Percentiles rank a stretch among this genome's conserved stretches.
phyloP scores from a whole-genome alignment of 257 asterid genomes.

The Datura wrightii region DNA sequence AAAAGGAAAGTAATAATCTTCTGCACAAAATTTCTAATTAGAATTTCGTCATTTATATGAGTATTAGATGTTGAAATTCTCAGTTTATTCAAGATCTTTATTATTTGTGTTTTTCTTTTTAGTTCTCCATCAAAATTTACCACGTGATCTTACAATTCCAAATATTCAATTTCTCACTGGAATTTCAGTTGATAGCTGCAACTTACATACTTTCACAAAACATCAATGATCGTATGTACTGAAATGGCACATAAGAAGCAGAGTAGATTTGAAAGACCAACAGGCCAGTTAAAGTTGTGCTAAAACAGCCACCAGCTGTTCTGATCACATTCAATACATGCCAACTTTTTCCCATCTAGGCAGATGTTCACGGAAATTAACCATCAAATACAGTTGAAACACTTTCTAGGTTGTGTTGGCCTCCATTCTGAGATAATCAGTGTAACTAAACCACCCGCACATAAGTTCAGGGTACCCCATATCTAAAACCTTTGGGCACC shows the following conservation, averaged over 20 bases:
- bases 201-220: background rate
- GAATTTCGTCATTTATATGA: background rate
- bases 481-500: background rate
- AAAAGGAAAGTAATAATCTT: background rate
- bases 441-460: background rate
- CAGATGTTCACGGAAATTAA: background rate
- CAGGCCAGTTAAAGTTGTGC: background rate
- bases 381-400: background rate
- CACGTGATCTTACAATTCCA: background rate
- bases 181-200: background rate
- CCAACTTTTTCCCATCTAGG: slow-evolving; percentile 5
- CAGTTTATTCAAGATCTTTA: background rate
- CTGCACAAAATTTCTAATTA: background rate
- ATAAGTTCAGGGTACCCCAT: background rate
- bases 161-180: background rate
- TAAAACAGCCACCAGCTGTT: background rate
- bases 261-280: background rate
- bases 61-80: background rate
- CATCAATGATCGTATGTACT: background rate
- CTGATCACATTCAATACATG: background rate
- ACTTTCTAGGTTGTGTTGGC: background rate
- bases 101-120: background rate
- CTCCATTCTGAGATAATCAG: background rate
- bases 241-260: background rate
- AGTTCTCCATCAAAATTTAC: background rate